Conservation (phyloP, 108 stramenopile species). For the Nannochloropsis gaditana region DNA sequence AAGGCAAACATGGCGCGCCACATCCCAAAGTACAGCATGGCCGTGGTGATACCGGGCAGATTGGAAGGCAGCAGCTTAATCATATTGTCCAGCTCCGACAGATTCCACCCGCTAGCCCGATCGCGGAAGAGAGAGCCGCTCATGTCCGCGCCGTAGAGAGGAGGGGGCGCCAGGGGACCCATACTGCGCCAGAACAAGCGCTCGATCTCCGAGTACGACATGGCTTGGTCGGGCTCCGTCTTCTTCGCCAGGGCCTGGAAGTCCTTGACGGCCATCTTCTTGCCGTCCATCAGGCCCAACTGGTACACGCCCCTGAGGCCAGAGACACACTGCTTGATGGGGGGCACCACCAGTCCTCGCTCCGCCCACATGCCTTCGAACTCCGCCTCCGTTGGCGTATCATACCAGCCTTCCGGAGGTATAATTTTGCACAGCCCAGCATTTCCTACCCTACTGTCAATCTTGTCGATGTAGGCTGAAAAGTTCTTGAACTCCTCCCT, state of each 20-base stretch:
- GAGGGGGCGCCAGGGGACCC: conserved; percentile 79
- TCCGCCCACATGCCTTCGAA: background rate
- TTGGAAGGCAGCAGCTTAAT: conserved; percentile 35
- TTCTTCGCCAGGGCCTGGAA: conserved; percentile 38
- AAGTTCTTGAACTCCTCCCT: conserved; percentile 56
- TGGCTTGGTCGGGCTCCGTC: conserved; percentile 19
- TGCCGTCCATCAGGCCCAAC: conserved; percentile 34
- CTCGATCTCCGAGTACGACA: conserved; percentile 6
- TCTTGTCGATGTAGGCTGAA: conserved; percentile 35
- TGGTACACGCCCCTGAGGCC: conserved; percentile 35
- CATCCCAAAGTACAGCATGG: conserved; percentile 62
- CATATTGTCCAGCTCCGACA: conserved; percentile 58
- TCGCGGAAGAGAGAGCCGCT: conserved; percentile 77
- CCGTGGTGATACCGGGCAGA: conserved; percentile 54
- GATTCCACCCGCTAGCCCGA: conserved; percentile 74
- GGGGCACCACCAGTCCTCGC: background rate
- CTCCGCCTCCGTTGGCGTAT: background rate
- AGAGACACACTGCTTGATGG: conserved; percentile 30
- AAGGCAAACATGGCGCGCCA: conserved; percentile 63
- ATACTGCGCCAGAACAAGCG: conserved; percentile 83
- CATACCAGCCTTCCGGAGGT: conserved; percentile 43
- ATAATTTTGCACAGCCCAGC: conserved; percentile 56
- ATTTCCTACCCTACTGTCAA: conserved; percentile 37
- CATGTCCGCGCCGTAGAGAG: conserved; percentile 89
- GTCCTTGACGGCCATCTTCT: conserved; percentile 29